phyloP scores from a whole-genome alignment of 164 flowering plant genomes.

The Umbilicus rupestris region DNA sequence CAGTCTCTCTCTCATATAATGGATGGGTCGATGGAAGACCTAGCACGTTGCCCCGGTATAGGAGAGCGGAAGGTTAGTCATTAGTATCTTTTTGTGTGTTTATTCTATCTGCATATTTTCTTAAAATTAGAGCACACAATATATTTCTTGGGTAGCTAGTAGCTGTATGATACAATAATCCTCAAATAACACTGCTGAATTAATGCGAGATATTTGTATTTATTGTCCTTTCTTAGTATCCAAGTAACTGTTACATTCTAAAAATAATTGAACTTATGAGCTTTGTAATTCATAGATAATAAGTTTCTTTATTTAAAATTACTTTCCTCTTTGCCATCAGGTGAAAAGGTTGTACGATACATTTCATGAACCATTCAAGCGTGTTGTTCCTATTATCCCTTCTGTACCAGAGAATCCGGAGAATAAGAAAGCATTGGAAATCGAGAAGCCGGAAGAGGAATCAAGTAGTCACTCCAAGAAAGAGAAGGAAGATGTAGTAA shows the following conservation, averaged over 20 bases:
- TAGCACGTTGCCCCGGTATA: slow-evolving; percentile 93
- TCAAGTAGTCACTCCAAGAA: slow-evolving; percentile 30
- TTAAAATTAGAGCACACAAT: no score
- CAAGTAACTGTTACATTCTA: background rate
- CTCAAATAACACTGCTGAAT: no score
- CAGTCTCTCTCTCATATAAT: slow-evolving; percentile 83
- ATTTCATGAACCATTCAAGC: slow-evolving; percentile 94
- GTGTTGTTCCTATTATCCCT: slow-evolving; percentile 33
- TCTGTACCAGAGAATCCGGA: slow-evolving; percentile 28
- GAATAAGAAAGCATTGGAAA: slow-evolving; percentile 25
- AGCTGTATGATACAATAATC: background rate
- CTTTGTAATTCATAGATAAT: background rate
- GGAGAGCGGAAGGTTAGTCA: slow-evolving; percentile 99
- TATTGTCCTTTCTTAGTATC: no score
- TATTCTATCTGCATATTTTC: background rate
- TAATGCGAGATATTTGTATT: no score
- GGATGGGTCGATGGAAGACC: slow-evolving; percentile 97
- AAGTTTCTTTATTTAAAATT: background rate
- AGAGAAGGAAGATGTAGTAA: slow-evolving; percentile 44
- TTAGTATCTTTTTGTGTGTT: background rate
- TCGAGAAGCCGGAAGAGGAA: slow-evolving; percentile 26
- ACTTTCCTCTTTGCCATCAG: slow-evolving; percentile 20
- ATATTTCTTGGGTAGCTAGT: background rate
- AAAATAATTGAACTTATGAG: background rate
- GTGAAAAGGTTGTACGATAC: slow-evolving; percentile 84